These are phyloP conservation scores for Crucihimalaya himalaica DNA, from an alignment of 345 rosid genomes.

Conservation along the genomic window DNA sequence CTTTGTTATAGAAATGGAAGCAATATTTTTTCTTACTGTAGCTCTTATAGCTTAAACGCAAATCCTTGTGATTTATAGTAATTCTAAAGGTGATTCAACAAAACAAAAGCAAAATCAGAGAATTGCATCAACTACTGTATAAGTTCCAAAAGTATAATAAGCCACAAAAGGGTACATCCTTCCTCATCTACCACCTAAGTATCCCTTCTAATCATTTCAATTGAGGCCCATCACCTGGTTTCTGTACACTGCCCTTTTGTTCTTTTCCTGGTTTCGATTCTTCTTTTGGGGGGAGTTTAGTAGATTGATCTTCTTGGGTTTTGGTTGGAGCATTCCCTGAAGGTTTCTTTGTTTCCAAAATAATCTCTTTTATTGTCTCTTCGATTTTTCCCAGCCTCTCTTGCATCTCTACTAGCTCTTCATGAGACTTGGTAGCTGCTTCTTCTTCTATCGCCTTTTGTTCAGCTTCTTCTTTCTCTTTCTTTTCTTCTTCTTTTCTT, in stretches of 20 bases:
- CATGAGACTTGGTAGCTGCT: conserved; percentile 40
- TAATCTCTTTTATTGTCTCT: conserved; percentile 66
- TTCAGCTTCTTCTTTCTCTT: conserved; percentile 52
- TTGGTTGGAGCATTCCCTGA: conserved; percentile 35
- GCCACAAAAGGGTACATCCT: neutral
- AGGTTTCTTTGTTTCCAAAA: conserved; percentile 58
- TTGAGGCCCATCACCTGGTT: conserved; percentile 10
- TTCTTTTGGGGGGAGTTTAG: conserved; percentile 27
- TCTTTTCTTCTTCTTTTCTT: conserved; percentile 56
- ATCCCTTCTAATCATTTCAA: conserved; percentile 14
- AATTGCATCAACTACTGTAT: neutral
- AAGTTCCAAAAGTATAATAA: conserved; percentile 3
- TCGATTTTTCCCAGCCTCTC: conserved; percentile 71
- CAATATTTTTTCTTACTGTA: neutral
- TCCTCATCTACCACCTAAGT: conserved; percentile 5
- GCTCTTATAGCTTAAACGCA: neutral
- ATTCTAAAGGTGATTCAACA: neutral
- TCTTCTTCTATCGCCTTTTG: conserved; percentile 49
- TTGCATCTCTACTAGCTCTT: conserved; percentile 61
- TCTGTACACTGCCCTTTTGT: conserved; percentile 12
- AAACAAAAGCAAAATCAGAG: neutral
- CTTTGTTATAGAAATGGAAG: conserved; percentile 12
- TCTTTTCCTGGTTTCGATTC: conserved; percentile 15
- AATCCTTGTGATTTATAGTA: neutral
- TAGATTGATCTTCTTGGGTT: conserved; percentile 41